Base-by-base conservation (phyloP, 495 filamentous ascomycete species). In the Chaetomium cochliodes region DNA sequence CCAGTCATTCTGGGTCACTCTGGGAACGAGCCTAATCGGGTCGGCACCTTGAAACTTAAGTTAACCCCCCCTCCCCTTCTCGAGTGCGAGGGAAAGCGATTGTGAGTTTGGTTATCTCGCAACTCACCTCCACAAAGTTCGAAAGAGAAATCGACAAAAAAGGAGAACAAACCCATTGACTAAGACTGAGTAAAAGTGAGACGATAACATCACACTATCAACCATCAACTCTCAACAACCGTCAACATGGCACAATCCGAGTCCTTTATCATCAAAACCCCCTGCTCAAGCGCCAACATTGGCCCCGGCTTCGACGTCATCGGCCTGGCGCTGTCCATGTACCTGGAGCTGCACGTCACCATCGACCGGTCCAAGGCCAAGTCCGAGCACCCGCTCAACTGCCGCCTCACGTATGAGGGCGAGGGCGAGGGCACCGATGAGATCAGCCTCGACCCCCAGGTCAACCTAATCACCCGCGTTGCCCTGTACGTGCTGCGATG, bases 241-340 rank as follows among this genome's bases (percentile, higher is more conserved):
- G 41, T 13, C 23, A 66, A 13, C 42, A 65, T 33, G 66, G 72
- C 66, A 62, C 65, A 66, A 1, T 72, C 77, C 60, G 76, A 83
- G 69, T 84, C 81, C 8, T 88, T 87, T 73, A 74, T 80, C 58
- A 87, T 89, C 75, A 81, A 78, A 69, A 87, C 81, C 20, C 93
- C 93, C 50, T 96, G 92, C 80, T 96, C 92, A 55, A 96, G 91
- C 9, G 93, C 93, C 72, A 97, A 97, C 81, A 96, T 97, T 72
- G 93, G 87, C 50, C 94, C 94, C 33, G 94, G 94, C 18, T 98
- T 97, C 80, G 94, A 98, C 77, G 93, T 97, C 70, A 92, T 97
- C 75, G 94, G 94, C 60, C 85, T 98, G 60, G 93, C 93, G 3
- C 80, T 98, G 71, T 92, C 91, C 56, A 87, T 97, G 73, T 92